Evolutionary conservation across 306 rosid genomes (phyloP).

Genomic region (Sophora flavescens): DNA sequence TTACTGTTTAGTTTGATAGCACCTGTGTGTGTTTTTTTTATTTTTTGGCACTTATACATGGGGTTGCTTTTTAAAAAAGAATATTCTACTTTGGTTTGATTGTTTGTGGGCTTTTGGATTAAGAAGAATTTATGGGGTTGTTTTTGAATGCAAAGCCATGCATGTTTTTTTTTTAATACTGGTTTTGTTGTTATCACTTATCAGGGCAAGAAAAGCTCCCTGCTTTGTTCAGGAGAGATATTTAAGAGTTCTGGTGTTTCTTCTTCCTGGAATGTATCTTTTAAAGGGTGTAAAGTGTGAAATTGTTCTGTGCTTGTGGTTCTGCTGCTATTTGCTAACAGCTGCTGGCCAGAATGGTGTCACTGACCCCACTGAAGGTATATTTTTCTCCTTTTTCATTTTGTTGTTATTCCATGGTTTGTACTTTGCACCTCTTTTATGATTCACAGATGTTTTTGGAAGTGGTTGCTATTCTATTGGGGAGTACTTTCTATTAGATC

Average conservation of each 20-base stretch:
- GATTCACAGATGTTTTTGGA: not conserved
- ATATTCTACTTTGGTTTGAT: slow-evolving; percentile 8
- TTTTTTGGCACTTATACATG: slow-evolving; percentile 5
- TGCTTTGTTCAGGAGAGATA: slow-evolving; percentile 40
- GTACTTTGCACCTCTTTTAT: not conserved
- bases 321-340: slow-evolving; percentile 56
- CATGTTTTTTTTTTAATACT: slow-evolving; percentile 25
- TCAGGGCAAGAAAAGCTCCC: slow-evolving; percentile 46
- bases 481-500: not conserved
- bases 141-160: slow-evolving; percentile 22
- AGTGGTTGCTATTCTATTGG: not conserved
- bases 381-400: not conserved
- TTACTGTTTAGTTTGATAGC: slow-evolving; percentile 25
- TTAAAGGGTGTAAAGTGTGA: slow-evolving; percentile 55
- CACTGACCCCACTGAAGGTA: slow-evolving; percentile 78
- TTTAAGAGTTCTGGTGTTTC: slow-evolving; percentile 32
- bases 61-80: not conserved
- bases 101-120: slow-evolving; percentile 8
- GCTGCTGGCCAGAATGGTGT: slow-evolving; percentile 43
- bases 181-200: slow-evolving; percentile 48
- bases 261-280: slow-evolving; percentile 59
- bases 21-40: not conserved
- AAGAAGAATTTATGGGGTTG: slow-evolving; percentile 7
- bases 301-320: slow-evolving; percentile 53
- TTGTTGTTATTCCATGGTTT: not conserved